phyloP scores from a whole-genome alignment of 352 stramenopile genomes.

The Phytopythium mirpurense region DNA sequence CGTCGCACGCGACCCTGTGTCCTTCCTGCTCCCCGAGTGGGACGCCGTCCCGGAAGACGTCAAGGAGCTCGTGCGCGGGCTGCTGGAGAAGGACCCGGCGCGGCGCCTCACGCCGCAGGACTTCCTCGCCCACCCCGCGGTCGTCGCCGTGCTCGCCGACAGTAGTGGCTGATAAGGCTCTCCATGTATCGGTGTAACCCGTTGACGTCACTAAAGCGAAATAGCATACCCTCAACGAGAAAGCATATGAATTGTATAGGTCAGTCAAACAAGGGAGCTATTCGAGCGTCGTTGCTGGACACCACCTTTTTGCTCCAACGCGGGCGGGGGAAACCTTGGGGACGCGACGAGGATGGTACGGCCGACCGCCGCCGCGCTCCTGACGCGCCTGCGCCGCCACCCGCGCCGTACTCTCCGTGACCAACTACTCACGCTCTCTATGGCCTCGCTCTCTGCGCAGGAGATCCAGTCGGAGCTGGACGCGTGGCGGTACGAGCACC shows the following conservation, averaged over 20 bases:
- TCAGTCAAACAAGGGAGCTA: too few species aligned
- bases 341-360: background rate
- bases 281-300: too few species aligned
- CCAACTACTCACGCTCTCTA: background rate
- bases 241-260: too few species aligned
- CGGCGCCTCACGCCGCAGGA: conserved; percentile 44
- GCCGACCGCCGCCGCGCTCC: background rate
- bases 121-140: conserved; percentile 35
- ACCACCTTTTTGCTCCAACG: background rate
- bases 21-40: conserved; percentile 59
- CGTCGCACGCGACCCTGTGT: conserved; percentile 39
- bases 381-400: background rate
- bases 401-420: too few species aligned
- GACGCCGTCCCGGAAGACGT: conserved; percentile 35
- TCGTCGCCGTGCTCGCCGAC: conserved; percentile 13
- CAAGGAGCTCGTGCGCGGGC: conserved; percentile 56
- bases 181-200: background rate
- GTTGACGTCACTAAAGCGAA: conserved; percentile 3
- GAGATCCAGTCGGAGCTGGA: conserved; percentile 39
- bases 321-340: background rate
- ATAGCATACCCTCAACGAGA: too few species aligned
- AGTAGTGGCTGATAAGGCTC: background rate
- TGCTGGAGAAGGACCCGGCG: conserved; percentile 70
- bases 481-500: conserved; percentile 40
- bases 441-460: conserved; percentile 11